Evolutionary conservation across 352 stramenopile genomes (phyloP), one percentile per base, ranked within the genome.

Genomic region (Peronosclerospora sorghi): DNA sequence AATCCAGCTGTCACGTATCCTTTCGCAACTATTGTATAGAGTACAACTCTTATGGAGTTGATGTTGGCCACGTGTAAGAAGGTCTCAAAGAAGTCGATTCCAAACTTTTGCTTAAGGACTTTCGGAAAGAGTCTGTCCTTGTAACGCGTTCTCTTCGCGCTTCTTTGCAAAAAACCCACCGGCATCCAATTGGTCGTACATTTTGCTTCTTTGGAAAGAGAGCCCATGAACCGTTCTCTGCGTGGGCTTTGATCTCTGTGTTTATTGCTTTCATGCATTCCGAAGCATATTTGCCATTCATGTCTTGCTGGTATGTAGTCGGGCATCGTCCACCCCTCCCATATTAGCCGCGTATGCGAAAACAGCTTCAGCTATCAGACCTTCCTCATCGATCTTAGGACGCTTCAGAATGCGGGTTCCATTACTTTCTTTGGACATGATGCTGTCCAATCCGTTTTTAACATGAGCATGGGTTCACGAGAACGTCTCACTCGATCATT

Each of bases 1-100:
- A 28, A n/a, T 44, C 39, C 20, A 48, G 13, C 34, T 44, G 39
- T 20, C 39, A 21, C 20, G 15, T 54, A 1, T 27, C 10, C 9
- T 46, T 42, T 1, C 47, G 26, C 8, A 54, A n/a, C n/a, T n/a
- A n/a, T n/a, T n/a, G n/a, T n/a, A n/a, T n/a, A n/a, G n/a, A n/a
- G n/a, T n/a, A n/a, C 30, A 6, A 44, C 32, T 8, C 24, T 5
- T 10, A 54, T 54, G 0, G 32, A 48, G 18, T 48, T 47, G 29
- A 47, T 53, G 45, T 43, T 53, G 2, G 45, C 45, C 6, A 53
- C 45, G 0, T 32, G 32, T 1, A 35, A 50, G 14, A 43, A 50
- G 0, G 14, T 41, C 15, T 43, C 34, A 9, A 43, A 53, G 27
- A 43, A n/a, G n/a, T n/a, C n/a, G n/a, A n/a, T n/a, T n/a, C n/a